A percentile compares a stretch with the other conserved stretches of the same genome.
Evolutionary conservation across 768 basidiomycete genomes (phyloP).

Genomic region (Pisolithus orientalis): DNA sequence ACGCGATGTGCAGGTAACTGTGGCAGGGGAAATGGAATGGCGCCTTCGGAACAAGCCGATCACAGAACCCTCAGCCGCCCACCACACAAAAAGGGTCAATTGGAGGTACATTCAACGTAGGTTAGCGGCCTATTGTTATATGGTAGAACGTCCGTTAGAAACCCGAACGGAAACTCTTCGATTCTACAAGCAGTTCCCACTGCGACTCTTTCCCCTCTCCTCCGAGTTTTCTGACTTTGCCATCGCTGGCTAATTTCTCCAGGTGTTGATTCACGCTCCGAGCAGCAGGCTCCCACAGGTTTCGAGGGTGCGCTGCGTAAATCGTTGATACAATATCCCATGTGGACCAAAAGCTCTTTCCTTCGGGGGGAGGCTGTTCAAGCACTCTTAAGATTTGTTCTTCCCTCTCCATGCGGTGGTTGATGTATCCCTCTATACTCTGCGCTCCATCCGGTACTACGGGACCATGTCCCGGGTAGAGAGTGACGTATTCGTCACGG

Average conservation of each 20-base stretch:
- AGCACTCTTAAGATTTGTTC: slow-evolving; percentile 61
- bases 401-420: slow-evolving; percentile 79
- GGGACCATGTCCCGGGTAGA: slow-evolving; percentile 93
- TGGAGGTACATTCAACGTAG: no score
- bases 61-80: slow-evolving; percentile 4
- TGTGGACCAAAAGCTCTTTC: slow-evolving; percentile 43
- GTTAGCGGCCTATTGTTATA: no score
- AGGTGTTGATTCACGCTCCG: slow-evolving; percentile 65
- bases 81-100: no score
- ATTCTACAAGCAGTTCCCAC: slow-evolving; percentile 35
- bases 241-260: slow-evolving; percentile 63
- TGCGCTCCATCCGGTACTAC: slow-evolving; percentile 57
- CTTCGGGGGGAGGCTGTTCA: slow-evolving; percentile 27
- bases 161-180: no score
- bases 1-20: slow-evolving; percentile 18
- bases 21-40: slow-evolving; percentile 20
- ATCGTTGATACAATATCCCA: slow-evolving; percentile 60
- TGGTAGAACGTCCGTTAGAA: no score
- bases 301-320: slow-evolving; percentile 67
- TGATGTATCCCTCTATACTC: slow-evolving; percentile 65
- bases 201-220: slow-evolving; percentile 46
- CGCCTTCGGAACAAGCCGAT: slow-evolving; percentile 28
- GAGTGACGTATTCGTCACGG: slow-evolving; percentile 36
- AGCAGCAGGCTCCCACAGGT: slow-evolving; percentile 69
- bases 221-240: slow-evolving; percentile 41